Percentiles rank a stretch among this genome's conserved stretches.
Evolutionary conservation across 2,329 filamentous ascomycete species (phyloP).

Genomic region (Magnaporthales sp.): DNA sequence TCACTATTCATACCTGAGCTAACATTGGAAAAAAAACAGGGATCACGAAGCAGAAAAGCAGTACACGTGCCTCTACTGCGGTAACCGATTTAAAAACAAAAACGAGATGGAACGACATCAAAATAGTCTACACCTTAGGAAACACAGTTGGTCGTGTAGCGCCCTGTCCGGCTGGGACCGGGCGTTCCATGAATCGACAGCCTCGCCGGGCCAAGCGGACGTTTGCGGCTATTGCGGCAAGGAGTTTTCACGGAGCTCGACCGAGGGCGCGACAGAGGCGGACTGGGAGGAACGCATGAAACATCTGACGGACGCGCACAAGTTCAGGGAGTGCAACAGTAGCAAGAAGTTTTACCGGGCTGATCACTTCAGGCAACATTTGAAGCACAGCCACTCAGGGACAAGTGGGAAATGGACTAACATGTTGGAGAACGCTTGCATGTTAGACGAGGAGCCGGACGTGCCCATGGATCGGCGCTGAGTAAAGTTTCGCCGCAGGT

Average conservation of each 20-base stretch:
- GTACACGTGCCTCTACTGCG: conserved; percentile 86
- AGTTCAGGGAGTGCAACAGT: conserved; percentile 96
- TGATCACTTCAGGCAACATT: conserved; percentile 94
- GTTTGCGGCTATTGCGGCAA: conserved; percentile 93
- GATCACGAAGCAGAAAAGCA: conserved; percentile 91
- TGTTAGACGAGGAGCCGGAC: conserved; percentile 75
- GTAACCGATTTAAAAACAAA: conserved; percentile 97
- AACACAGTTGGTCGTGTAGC: conserved; percentile 95
- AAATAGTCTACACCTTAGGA: conserved; percentile 85
- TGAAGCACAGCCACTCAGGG: conserved; percentile 95
- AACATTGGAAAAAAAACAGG: conserved; percentile 33
- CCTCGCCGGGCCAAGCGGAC: conserved; percentile 59
- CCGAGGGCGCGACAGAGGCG: conserved; percentile 55
- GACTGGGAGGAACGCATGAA: conserved; percentile 84
- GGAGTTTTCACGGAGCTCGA: conserved; percentile 56
- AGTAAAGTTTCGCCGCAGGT: too few species aligned
- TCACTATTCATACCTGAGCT: too few species aligned
- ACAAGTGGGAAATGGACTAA: conserved; percentile 99
- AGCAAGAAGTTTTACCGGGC: conserved; percentile 97
- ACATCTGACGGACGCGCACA: conserved; percentile 86
- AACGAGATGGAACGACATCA: conserved; percentile 96
- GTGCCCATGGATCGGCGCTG: conserved; percentile 22
- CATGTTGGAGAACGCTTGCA: conserved; percentile 92
- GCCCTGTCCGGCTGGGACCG: conserved; percentile 69
- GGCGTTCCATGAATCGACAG: conserved; percentile 77